Evolutionary conservation across 495 filamentous ascomycete species (phyloP).

Genomic region (Xylaria venustula): DNA sequence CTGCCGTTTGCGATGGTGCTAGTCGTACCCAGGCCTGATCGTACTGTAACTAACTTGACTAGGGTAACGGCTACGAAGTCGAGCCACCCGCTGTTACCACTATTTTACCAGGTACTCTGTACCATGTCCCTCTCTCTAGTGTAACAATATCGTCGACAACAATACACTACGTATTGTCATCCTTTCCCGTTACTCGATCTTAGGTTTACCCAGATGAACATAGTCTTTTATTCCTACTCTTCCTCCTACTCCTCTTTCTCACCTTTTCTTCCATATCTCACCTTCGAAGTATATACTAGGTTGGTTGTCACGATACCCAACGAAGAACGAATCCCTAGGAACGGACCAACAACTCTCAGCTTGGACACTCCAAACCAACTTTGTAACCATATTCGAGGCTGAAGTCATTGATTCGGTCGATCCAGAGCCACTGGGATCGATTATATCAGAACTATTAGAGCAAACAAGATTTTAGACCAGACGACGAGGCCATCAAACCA

Average conservation of each 20-base stretch:
- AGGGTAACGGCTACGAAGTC: slow-evolving; percentile 14
- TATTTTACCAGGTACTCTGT: background rate
- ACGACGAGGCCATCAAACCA: background rate
- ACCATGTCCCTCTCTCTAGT: slow-evolving; percentile 5
- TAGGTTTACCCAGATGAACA: slow-evolving; percentile 7
- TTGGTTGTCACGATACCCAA: background rate
- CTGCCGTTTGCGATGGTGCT: slow-evolving; percentile 12
- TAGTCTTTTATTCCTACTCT: slow-evolving; percentile 7
- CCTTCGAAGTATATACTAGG: background rate
- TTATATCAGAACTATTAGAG: background rate
- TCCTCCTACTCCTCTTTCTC: background rate
- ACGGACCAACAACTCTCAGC: background rate
- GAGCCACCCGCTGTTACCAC: slow-evolving; percentile 9
- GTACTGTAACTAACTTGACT: slow-evolving; percentile 14
- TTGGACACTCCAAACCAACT: background rate
- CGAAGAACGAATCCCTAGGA: background rate
- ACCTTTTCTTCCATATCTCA: background rate
- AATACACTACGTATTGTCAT: background rate
- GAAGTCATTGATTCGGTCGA: background rate
- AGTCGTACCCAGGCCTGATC: slow-evolving; percentile 5
- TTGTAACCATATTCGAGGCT: background rate
- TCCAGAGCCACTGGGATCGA: background rate
- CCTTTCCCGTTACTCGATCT: background rate
- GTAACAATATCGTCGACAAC: slow-evolving; percentile 16
- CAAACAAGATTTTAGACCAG: background rate